Evolutionary conservation across 345 rosid genomes (phyloP), one percentile per base, ranked within the genome.

Genomic region (Cardamine occulta): DNA sequence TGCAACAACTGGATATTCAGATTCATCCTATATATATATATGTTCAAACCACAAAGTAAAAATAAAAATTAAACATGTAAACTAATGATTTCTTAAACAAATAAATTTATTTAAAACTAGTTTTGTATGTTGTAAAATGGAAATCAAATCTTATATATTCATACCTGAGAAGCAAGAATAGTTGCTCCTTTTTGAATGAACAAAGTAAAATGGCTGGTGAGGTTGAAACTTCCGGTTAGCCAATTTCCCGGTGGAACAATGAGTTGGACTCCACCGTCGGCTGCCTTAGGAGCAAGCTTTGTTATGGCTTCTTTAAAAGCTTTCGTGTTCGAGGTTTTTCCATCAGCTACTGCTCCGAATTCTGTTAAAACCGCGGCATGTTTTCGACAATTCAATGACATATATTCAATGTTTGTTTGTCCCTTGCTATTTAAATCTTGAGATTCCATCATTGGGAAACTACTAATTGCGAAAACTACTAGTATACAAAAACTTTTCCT

Each of bases 141-240:
- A 56, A 12, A 45, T 21, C 19, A 39, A 32, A 32, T 32, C 7
- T 31, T 31, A 32, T 7, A 32, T 31, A 32, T 26, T 55, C 14
- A 40, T 72, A 93, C 98, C 91, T 87, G 85, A 49, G 96, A 86
- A 10, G 88, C 98, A 37, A 91, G 88, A 66, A 89, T 80, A 47
- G 85, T 79, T 7, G 91, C 91, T 21, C 84, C 91, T 65, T 87
- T 77, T 15, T 85, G 80, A 13, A 93, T 81, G 72, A 84, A 93
- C 62, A 91, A 90, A 72, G 98, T 91, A 80, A 93, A 89, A 85
- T 93, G 84, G 59, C 91, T 89, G 1, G 96, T 93, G 64, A 93
- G 84, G 64, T 89, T 89, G 47, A 93, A 88, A 69, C 94, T 89
- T 24, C 98, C 97, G 14, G 96, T 91, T 3, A 93, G 60, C 92